Percentiles rank a stretch among this genome's conserved stretches.
phyloP scores from a whole-genome alignment of 768 basidiomycete genomes.

The Tephrocybe sp. region DNA sequence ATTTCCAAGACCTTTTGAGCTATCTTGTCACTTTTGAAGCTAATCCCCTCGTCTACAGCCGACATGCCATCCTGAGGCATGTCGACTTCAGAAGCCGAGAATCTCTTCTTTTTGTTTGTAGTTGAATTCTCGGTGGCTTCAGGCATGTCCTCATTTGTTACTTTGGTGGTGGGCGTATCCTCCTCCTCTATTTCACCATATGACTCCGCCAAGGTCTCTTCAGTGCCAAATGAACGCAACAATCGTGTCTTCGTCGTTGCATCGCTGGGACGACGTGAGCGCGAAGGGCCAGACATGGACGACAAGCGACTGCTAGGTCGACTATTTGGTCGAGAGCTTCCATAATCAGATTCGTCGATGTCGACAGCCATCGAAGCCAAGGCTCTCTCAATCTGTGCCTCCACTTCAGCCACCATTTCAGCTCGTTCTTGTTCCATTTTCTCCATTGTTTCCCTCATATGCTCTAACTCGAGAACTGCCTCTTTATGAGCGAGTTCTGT shows the following conservation, averaged over 20 bases:
- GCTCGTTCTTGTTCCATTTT: constrained; percentile 84
- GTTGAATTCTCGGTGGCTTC: constrained; percentile 52
- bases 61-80: constrained; percentile 72
- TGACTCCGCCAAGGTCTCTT: constrained; percentile 75
- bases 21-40: constrained; percentile 81
- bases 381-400: constrained; percentile 87
- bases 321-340: constrained; percentile 64
- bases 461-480: constrained; percentile 75
- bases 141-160: constrained; percentile 49
- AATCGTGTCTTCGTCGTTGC: constrained; percentile 45
- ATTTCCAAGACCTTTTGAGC: constrained; percentile 86
- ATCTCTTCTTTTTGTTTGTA: constrained; percentile 66
- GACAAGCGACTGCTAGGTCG: constrained; percentile 73
- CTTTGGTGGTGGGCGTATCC: constrained; percentile 28
- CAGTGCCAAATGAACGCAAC: constrained; percentile 72
- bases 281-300: constrained; percentile 44
- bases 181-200: constrained; percentile 46
- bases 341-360: constrained; percentile 74
- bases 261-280: constrained; percentile 62
- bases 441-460: constrained; percentile 84
- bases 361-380: constrained; percentile 83
- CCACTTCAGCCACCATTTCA: constrained; percentile 91
- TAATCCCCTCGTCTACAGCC: constrained; percentile 86
- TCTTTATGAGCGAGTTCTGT: constrained; percentile 81
- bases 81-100: constrained; percentile 69